Conservation (phyloP, 1,139 yeast genomes). For the Sugiyamaella pinicola region DNA sequence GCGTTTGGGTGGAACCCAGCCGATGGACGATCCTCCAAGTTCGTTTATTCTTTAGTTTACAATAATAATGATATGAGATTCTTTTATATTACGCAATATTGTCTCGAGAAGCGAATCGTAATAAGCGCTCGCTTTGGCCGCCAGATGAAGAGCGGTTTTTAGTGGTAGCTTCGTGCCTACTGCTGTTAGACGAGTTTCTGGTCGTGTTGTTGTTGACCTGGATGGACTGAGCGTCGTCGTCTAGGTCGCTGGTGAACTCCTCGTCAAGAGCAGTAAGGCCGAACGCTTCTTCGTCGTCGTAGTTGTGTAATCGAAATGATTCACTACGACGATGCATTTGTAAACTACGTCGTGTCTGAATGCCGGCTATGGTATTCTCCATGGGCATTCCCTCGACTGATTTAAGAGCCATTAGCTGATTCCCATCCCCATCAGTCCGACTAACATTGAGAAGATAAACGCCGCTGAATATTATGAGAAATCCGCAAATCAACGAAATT, state of each 20-base stretch:
- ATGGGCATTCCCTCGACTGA: slow-evolving; percentile 75
- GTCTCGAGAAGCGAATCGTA: slow-evolving; percentile 10
- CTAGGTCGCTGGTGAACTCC: slow-evolving; percentile 24
- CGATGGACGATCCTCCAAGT: no score
- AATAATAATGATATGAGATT: not conserved
- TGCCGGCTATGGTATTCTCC: slow-evolving; percentile 83
- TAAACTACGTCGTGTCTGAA: slow-evolving; percentile 64
- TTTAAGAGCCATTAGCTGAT: slow-evolving; percentile 51
- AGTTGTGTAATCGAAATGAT: slow-evolving; percentile 37
- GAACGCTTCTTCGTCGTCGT: slow-evolving; percentile 43
- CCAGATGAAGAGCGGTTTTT: slow-evolving; percentile 9
- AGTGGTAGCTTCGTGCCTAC: slow-evolving; percentile 1
- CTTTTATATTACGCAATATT: not conserved
- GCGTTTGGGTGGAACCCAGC: not conserved
- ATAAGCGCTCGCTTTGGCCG: slow-evolving; percentile 5
- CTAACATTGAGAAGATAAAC: slow-evolving; percentile 82
- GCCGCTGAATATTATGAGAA: slow-evolving; percentile 83
- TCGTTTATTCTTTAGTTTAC: not conserved
- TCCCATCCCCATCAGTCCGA: slow-evolving; percentile 62
- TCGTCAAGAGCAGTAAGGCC: slow-evolving; percentile 42
- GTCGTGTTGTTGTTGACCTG: slow-evolving; percentile 7
- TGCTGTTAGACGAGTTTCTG: slow-evolving; percentile 2
- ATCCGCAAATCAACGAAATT: slow-evolving; percentile 84
- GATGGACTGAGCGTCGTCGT: slow-evolving; percentile 27
- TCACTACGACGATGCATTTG: slow-evolving; percentile 46